Base-by-base conservation (phyloP, 1,139 yeast genomes). In the Tardiomyces depauwii region DNA sequence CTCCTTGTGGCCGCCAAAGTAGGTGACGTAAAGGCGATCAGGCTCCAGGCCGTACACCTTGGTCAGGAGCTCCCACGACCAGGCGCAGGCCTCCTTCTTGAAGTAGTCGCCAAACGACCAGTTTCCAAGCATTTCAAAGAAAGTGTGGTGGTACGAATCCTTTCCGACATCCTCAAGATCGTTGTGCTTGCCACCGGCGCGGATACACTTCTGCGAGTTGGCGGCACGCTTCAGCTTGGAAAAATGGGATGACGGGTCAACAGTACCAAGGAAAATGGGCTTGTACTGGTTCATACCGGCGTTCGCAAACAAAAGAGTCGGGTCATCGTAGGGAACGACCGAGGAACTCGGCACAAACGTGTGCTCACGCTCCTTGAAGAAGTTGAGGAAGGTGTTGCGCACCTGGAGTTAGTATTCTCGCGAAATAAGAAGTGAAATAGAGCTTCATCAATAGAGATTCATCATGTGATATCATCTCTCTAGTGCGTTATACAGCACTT, bases 51-150 rank as follows among this genome's bases (percentile, higher is more conserved):
- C 88, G 60, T 84, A 93, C 18, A 83, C 91, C 53, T 76, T 67
- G 45, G 97, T 88, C 62, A 91, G 74, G 51, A 91, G 73, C 51
- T 88, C 94, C 97, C 97, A 91, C 7, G 95, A 80, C 72, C 77
- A 86, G 12, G 71, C 68, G 59, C 89, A 82, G 47, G 97, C 97
- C 61, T 88, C 98, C 59, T 82, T 77, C 68, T 91, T 91, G 78
- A 91, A 91, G 65, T 91, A 91, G 67, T 91, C 98, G 55, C 99
- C 99, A 66, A 91, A 91, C 6, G 98, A 91, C 99, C 99, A 91
- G 73, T 91, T 91, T 57, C 99, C 99, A 70, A 91, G 77, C 99
- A 91, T 91, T 71, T 91, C 99, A 58, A 91, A 91, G 62, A 93
- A 91, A 12, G 99, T 91, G 66, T 91, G 99, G 66, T 91, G 99